Evolutionary conservation across 108 stramenopile genomes (phyloP).

Genomic region (Phaeodactylum tricornutum): DNA sequence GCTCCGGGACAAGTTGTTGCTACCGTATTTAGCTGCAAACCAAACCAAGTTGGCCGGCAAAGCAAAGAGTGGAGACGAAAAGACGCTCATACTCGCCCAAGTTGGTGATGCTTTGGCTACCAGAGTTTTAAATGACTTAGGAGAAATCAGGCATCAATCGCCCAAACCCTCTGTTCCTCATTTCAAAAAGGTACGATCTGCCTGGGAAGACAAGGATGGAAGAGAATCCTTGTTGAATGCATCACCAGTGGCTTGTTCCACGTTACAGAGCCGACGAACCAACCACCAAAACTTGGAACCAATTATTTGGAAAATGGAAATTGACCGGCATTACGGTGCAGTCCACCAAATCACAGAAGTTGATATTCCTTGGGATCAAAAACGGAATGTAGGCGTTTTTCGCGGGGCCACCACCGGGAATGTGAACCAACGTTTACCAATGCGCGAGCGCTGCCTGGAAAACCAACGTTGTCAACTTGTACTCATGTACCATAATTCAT

Average conservation of each 20-base stretch:
- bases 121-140: too few species aligned
- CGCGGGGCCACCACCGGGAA: constrained; percentile 2
- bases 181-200: constrained; percentile 47
- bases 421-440: not conserved
- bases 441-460: not conserved
- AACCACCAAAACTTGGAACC: too few species aligned
- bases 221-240: not conserved
- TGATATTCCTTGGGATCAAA: constrained; percentile 16
- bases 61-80: too few species aligned
- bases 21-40: too few species aligned
- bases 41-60: too few species aligned
- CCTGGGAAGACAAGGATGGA: not conserved
- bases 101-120: too few species aligned
- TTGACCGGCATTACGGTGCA: constrained; percentile 4
- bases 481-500: constrained; percentile 38
- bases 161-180: too few species aligned
- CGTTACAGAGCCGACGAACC: not conserved
- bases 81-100: too few species aligned
- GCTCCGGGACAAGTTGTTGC: too few species aligned
- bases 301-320: constrained; percentile 11
- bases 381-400: constrained; percentile 12
- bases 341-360: not conserved
- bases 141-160: too few species aligned
- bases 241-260: constrained; percentile 3
- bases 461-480: constrained; percentile 43